Conservation (phyloP, 805 yeast species). For the Pichia deserticola region DNA sequence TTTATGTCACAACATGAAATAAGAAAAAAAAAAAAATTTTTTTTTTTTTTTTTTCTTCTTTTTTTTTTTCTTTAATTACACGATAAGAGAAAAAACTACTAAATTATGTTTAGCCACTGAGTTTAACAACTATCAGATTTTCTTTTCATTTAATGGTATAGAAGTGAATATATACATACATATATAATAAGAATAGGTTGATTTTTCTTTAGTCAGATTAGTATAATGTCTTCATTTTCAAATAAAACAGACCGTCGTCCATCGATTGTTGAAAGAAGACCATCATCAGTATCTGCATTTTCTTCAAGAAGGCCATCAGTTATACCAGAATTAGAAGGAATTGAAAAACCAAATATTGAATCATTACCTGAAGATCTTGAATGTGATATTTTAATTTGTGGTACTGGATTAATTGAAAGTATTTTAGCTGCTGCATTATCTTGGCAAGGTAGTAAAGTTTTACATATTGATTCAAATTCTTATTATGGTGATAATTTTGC, state of each 20-base stretch:
- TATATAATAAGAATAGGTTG: too few relatives aligned
- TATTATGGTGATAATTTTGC: constrained; percentile 89
- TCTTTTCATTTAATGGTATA: too few relatives aligned
- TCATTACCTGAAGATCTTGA: constrained; percentile 47
- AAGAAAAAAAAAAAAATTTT: too few relatives aligned
- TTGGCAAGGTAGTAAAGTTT: constrained; percentile 96
- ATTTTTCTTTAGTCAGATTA: too few relatives aligned
- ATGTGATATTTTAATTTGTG: constrained; percentile 84
- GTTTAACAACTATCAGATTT: too few relatives aligned
- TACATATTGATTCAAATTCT: constrained; percentile 79
- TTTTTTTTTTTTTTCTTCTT: too few relatives aligned
- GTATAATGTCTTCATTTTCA: constrained; percentile 21
- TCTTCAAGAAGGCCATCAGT: constrained; percentile 30
- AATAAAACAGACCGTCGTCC: constrained; percentile 60
- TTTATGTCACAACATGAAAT: too few relatives aligned
- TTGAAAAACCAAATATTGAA: constrained; percentile 63
- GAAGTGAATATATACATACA: too few relatives aligned
- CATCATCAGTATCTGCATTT: constrained; percentile 22
- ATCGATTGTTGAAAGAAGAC: constrained; percentile 36
- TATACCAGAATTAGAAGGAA: constrained; percentile 69
- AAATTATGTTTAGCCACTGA: too few relatives aligned
- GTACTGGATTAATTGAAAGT: constrained; percentile 87
- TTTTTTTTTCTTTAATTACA: too few relatives aligned
- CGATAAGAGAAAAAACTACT: too few relatives aligned
- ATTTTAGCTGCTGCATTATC: constrained; percentile 89